These are phyloP conservation scores for Suillus subaureus DNA, from an alignment of 768 basidiomycete species.

Conservation along the genomic window DNA sequence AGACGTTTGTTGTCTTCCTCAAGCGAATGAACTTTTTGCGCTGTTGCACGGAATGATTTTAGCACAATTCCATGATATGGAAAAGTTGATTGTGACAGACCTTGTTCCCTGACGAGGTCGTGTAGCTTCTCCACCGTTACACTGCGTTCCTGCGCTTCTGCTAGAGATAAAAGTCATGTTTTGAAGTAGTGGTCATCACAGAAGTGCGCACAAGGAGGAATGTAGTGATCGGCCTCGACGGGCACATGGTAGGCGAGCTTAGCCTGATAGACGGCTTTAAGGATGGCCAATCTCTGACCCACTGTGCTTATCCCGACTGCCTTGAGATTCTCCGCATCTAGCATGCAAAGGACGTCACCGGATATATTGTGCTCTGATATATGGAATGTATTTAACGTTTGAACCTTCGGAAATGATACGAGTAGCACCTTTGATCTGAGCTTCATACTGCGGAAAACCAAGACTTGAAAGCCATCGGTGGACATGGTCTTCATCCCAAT, in stretches of 20 bases:
- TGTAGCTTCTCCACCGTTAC: slow-evolving; percentile 68
- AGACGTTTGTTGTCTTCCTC: slow-evolving; percentile 81
- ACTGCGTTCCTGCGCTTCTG: slow-evolving; percentile 58
- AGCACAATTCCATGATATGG: background rate
- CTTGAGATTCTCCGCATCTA: slow-evolving; percentile 84
- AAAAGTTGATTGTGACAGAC: slow-evolving; percentile 39
- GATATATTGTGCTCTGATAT: slow-evolving; percentile 84
- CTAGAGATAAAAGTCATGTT: slow-evolving; percentile 33
- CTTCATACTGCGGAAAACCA: slow-evolving; percentile 86
- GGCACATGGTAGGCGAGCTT: slow-evolving; percentile 85
- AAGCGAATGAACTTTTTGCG: slow-evolving; percentile 62
- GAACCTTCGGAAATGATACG: background rate
- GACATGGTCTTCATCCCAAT: slow-evolving; percentile 82
- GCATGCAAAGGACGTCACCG: slow-evolving; percentile 83
- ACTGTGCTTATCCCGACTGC: slow-evolving; percentile 87
- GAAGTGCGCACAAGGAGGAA: slow-evolving; percentile 77
- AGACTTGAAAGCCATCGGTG: slow-evolving; percentile 75
- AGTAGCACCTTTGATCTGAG: slow-evolving; percentile 71
- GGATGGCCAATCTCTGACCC: slow-evolving; percentile 88
- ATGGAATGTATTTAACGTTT: slow-evolving; percentile 10
- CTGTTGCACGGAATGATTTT: slow-evolving; percentile 40
- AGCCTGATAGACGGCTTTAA: slow-evolving; percentile 88
- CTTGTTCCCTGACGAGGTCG: slow-evolving; percentile 72
- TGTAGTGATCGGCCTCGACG: slow-evolving; percentile 81
- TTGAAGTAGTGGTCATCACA: background rate